phyloP scores from a whole-genome alignment of 2,329 filamentous ascomycete species.

The Aspergillus quadrilineatus region DNA sequence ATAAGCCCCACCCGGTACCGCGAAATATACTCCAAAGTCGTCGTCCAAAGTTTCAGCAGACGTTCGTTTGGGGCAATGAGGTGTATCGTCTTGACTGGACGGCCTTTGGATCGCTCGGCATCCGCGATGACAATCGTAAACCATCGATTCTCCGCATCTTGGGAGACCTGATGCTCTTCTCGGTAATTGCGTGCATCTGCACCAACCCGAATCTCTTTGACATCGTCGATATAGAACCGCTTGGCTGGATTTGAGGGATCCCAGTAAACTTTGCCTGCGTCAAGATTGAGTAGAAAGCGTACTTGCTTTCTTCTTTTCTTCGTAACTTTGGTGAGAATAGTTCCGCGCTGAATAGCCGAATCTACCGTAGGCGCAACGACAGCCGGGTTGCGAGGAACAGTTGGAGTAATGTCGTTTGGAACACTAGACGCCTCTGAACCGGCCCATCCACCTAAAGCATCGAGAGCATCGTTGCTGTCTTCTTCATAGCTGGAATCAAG shows the following conservation, averaged over 20 bases:
- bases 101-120: constrained; percentile 72
- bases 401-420: constrained; percentile 37
- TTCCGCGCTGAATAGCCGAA: constrained; percentile 73
- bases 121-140: constrained; percentile 88
- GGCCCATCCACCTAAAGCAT: constrained; percentile 43
- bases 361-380: constrained; percentile 69
- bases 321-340: constrained; percentile 75
- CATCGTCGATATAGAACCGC: constrained; percentile 90
- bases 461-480: constrained; percentile 47
- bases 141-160: constrained; percentile 69
- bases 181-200: constrained; percentile 85
- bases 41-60: constrained; percentile 75
- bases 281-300: constrained; percentile 74
- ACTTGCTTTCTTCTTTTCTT: constrained; percentile 75
- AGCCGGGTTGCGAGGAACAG: constrained; percentile 35
- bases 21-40: constrained; percentile 78
- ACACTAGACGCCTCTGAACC: constrained; percentile 42
- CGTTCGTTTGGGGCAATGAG: constrained; percentile 74
- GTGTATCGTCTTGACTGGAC: constrained; percentile 74
- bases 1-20: constrained; percentile 86
- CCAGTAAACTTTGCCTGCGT: constrained; percentile 86
- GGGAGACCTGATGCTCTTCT: constrained; percentile 72
- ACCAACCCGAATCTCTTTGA: constrained; percentile 83
- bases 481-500: constrained; percentile 42
- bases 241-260: constrained; percentile 76